Conservation (phyloP, 306 rosid species). For the Acacia acuminata region DNA sequence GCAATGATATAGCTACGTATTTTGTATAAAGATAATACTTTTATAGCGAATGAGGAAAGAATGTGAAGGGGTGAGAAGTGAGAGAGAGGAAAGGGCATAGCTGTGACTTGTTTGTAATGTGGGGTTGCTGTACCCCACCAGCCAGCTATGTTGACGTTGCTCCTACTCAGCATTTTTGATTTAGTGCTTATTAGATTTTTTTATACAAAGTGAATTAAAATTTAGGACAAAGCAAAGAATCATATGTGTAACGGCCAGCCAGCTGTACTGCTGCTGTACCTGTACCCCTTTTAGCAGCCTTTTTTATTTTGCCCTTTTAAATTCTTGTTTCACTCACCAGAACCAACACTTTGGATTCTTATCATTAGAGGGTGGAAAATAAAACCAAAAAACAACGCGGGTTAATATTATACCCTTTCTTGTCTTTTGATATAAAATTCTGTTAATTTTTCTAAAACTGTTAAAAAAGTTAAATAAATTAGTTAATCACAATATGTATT, state of each 20-base stretch:
- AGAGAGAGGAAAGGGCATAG: constrained; percentile 51
- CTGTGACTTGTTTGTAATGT: constrained; percentile 48
- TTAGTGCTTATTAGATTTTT: constrained; percentile 6
- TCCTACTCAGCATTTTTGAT: constrained; percentile 42
- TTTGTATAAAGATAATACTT: constrained; percentile 16
- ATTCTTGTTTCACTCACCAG: constrained; percentile 29
- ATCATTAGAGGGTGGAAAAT: background rate
- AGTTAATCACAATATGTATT: no score
- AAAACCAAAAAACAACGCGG: background rate
- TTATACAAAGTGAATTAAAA: constrained; percentile 26
- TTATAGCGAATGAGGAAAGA: background rate
- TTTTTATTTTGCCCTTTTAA: background rate
- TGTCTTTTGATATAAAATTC: no score
- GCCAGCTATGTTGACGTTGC: constrained; percentile 98
- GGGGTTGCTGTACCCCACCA: constrained; percentile 79
- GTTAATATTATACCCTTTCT: background rate
- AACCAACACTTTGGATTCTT: constrained; percentile 42
- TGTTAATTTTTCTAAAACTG: no score
- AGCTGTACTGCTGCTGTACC: constrained; percentile 26
- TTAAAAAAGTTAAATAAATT: no score
- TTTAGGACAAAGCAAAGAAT: constrained; percentile 37
- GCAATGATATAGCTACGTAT: constrained; percentile 14
- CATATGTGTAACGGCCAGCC: constrained; percentile 24
- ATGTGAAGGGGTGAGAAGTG: background rate
- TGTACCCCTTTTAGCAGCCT: constrained; percentile 32